Evolutionary conservation across 2,329 filamentous ascomycete species (phyloP).

Genomic region (Trichoderma citrinoviride): DNA sequence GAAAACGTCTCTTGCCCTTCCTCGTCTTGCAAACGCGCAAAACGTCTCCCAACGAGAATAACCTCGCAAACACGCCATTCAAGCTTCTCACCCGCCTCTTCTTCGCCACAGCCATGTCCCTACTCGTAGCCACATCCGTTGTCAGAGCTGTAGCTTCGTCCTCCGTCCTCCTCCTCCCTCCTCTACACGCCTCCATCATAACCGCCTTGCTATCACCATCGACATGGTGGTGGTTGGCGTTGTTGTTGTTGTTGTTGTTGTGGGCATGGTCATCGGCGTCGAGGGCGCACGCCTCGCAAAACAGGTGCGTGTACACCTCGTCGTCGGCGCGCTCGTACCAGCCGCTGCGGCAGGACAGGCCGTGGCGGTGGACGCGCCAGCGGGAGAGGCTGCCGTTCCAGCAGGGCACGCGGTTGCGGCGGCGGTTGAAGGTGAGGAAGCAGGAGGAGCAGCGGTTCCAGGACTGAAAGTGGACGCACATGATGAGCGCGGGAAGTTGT

Average conservation of each 20-base stretch:
- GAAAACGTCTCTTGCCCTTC: not conserved
- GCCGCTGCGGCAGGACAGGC: slow-evolving; percentile 22
- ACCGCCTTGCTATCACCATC: not conserved
- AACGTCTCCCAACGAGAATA: not conserved
- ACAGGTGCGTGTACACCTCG: slow-evolving; percentile 15
- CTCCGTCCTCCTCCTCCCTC: not conserved
- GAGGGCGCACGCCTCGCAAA: slow-evolving; percentile 10
- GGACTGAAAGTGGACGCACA: slow-evolving; percentile 25
- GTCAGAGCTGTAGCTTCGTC: not conserved
- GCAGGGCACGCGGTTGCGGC: slow-evolving; percentile 25
- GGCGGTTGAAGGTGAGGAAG: slow-evolving; percentile 22
- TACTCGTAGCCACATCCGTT: not conserved
- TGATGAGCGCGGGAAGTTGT: not conserved
- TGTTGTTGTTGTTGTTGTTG: no score
- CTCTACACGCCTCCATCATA: not conserved
- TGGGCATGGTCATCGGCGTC: no score
- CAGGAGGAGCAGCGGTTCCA: slow-evolving; percentile 25
- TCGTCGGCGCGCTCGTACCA: slow-evolving; percentile 21
- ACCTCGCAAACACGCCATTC: not conserved
- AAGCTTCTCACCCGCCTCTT: not conserved
- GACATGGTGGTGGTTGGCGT: not conserved
- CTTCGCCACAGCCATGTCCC: not conserved
- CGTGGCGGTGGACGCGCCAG: slow-evolving; percentile 22
- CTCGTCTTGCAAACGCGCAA: not conserved
- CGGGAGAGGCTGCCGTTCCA: slow-evolving; percentile 23